Evolutionary conservation across 495 filamentous ascomycete genomes (phyloP), one percentile per base, ranked within the genome.

Genomic region (Penicillium herquei): DNA sequence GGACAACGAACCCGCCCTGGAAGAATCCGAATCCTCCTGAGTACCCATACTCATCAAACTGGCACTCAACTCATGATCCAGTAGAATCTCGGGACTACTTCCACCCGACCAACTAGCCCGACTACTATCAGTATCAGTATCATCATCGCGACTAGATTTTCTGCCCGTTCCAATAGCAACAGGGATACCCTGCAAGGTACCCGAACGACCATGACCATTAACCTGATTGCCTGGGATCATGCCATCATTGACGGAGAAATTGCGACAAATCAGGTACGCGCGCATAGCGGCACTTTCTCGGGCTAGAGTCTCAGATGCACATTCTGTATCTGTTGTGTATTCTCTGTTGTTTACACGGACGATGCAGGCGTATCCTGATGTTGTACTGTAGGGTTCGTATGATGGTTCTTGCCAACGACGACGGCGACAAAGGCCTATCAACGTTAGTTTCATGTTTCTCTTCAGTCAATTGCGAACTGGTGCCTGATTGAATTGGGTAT

Each of bases 231-330:
- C 79, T 6, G 85, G 85, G 56, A 83, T 86, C 91, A 92, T 95
- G 74, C 93, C 93, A 64, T 96, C 94, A 71, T 96, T 98, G 70
- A 96, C 87, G 56, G 93, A 97, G 78, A 98, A 97, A 77, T 96
- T 96, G 69, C 93, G 88, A 79, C 94, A 98, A 56, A 98, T 93
- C 78, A 96, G 89, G 74, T 96, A 98, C 55, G 94, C 94, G 57
- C 90, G 87, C 87, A 94, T 96, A 56, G 94, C 94, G 50, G 94
- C 94, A 66, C 91, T 92, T 75, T 98, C 92, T 65, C 90, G 88
- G 49, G 94, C 94, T 61, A 96, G 80, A 49, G 80, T 78, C 59
- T 93, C 87, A 55, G 84, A 87, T 66, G 86, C 85, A 76, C 90
- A 92, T 61, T 85, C 81, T n/a, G 84, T 79, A 69, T 96, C 91